Evolutionary conservation across 2,329 filamentous ascomycete genomes (phyloP).

Genomic region (Dactylellina leptospora): DNA sequence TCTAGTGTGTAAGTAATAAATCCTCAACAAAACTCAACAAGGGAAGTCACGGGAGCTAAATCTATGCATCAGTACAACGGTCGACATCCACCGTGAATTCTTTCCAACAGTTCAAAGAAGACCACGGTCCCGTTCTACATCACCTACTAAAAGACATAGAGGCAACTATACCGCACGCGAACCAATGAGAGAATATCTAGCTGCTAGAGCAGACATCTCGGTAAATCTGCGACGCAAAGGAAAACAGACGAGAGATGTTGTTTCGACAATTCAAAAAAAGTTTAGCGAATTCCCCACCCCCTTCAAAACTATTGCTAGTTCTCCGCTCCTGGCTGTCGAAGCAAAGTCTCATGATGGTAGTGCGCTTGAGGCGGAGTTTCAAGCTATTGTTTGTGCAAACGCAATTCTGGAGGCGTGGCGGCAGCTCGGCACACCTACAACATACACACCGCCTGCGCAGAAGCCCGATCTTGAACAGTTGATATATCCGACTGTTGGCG

Average conservation of each 20-base stretch:
- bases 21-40: no score
- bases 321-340: constrained; percentile 1
- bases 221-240: not conserved
- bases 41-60: not conserved
- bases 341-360: constrained; percentile 10
- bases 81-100: constrained; percentile 5
- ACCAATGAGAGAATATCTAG: not conserved
- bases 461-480: not conserved
- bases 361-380: constrained; percentile 3
- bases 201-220: not conserved
- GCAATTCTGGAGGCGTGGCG: constrained; percentile 20
- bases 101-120: constrained; percentile 1
- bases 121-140: not conserved
- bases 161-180: not conserved
- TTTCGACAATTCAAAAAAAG: not conserved
- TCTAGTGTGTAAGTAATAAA: not conserved
- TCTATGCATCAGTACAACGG: constrained; percentile 4
- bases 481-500: not conserved
- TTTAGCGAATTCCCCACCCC: not conserved
- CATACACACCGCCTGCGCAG: not conserved
- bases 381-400: constrained; percentile 13
- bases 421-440: not conserved
- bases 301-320: not conserved
- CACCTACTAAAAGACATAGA: not conserved
- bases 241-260: not conserved